Conservation (phyloP, 768 basidiomycete species). For the Suillus luteus region DNA sequence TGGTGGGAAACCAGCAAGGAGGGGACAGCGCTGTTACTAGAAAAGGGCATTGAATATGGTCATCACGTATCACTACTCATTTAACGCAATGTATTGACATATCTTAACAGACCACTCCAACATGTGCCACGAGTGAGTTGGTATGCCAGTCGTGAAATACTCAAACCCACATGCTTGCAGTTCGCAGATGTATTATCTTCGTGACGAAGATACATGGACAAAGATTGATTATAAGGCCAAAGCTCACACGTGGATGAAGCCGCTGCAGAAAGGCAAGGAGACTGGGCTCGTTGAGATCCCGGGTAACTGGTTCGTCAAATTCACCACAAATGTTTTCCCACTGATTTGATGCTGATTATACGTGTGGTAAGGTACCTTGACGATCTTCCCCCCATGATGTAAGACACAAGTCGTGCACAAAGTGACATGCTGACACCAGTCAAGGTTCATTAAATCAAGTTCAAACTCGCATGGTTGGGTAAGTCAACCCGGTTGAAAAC, state of each 20-base stretch:
- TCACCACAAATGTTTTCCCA: not conserved
- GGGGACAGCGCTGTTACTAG: conserved; percentile 61
- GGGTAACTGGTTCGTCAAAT: conserved; percentile 57
- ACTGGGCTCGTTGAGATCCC: conserved; percentile 68
- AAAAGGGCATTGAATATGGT: conserved; percentile 79
- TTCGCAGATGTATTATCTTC: conserved; percentile 67
- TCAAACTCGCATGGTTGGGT: conserved; percentile 77
- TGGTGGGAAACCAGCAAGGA: conserved; percentile 83
- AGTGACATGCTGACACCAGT: not conserved
- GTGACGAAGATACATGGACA: conserved; percentile 70
- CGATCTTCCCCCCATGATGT: conserved; percentile 78
- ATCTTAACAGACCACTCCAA: conserved; percentile 53
- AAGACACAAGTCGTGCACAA: conserved; percentile 16
- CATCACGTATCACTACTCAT: conserved; percentile 9
- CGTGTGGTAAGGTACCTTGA: conserved; percentile 58
- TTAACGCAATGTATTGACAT: conserved; percentile 17
- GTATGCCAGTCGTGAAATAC: not conserved
- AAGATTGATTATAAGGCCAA: conserved; percentile 65
- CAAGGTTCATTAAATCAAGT: conserved; percentile 68
- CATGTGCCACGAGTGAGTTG: conserved; percentile 51
- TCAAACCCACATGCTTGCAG: conserved; percentile 21
- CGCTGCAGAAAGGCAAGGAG: conserved; percentile 59
- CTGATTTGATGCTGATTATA: not conserved
- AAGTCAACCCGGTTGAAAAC: conserved; percentile 7
- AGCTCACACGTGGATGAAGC: conserved; percentile 76